phyloP scores from a whole-genome alignment of 768 basidiomycete species.

The Astraeus odoratus region DNA sequence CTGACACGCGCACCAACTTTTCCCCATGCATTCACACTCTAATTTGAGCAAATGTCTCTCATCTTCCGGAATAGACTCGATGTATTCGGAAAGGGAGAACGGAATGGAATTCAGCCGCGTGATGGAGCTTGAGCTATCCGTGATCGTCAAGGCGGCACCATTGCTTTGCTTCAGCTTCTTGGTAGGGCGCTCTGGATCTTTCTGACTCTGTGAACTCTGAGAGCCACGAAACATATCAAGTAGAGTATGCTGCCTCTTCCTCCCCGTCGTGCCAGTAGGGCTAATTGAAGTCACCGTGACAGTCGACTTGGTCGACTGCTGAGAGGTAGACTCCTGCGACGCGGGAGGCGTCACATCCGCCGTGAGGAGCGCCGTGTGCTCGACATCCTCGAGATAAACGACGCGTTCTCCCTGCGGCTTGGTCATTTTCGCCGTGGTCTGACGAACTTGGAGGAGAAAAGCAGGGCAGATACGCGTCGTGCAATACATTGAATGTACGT shows the following conservation, averaged over 20 bases:
- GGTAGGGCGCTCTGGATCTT: slow-evolving; percentile 22
- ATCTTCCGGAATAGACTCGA: slow-evolving; percentile 49
- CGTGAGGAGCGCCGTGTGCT: slow-evolving; percentile 14
- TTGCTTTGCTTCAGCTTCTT: slow-evolving; percentile 43
- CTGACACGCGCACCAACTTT: slow-evolving; percentile 46
- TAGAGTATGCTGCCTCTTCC: slow-evolving; percentile 58
- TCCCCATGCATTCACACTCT: slow-evolving; percentile 68
- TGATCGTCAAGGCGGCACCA: slow-evolving; percentile 19
- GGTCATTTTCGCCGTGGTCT: neutral
- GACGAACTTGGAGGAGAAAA: neutral
- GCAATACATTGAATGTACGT: too few relatives aligned
- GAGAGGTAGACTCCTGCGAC: too few relatives aligned
- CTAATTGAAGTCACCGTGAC: too few relatives aligned
- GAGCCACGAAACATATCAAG: slow-evolving; percentile 52
- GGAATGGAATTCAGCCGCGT: slow-evolving; percentile 57
- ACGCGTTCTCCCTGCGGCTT: slow-evolving; percentile 23
- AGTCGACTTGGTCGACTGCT: slow-evolving; percentile 12
- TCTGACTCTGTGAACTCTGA: slow-evolving; percentile 20
- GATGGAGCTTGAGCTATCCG: slow-evolving; percentile 5
- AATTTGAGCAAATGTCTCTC: slow-evolving; percentile 52
- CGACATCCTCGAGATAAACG: slow-evolving; percentile 43
- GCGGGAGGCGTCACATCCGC: slow-evolving; percentile 10
- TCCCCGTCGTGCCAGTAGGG: slow-evolving; percentile 16
- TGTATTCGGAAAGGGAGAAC: slow-evolving; percentile 52
- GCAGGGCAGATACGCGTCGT: slow-evolving; percentile 1